Evolutionary conservation across 306 rosid genomes (phyloP).

Genomic region (Herpetospermum pedunculosum): DNA sequence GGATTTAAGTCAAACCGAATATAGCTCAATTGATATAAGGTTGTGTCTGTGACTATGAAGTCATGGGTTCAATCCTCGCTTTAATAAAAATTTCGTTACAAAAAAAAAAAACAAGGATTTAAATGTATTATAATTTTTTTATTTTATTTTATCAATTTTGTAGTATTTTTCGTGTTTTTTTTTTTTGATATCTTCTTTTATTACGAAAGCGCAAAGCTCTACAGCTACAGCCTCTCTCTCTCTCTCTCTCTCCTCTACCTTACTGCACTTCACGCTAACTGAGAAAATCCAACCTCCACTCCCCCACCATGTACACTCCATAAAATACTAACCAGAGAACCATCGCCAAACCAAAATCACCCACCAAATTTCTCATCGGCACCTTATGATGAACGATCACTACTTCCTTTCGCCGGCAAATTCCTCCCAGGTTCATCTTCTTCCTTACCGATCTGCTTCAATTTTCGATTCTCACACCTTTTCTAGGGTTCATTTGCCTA

Average conservation of each 20-base stretch:
- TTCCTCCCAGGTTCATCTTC: neutral
- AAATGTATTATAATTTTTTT: too few species aligned
- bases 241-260: constrained; percentile 3
- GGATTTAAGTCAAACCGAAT: too few species aligned
- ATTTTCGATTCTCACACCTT: neutral
- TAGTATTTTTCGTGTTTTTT: too few species aligned
- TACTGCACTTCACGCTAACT: constrained; percentile 8
- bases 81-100: too few species aligned
- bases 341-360: neutral
- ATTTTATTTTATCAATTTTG: too few species aligned
- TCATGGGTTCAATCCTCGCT: too few species aligned
- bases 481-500: neutral
- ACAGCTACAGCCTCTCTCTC: too few species aligned
- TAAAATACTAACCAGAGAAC: neutral
- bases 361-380: neutral
- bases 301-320: constrained; percentile 2
- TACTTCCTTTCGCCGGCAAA: neutral
- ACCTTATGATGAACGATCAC: neutral
- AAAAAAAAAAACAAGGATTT: too few species aligned
- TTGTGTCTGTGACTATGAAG: too few species aligned
- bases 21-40: too few species aligned
- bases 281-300: constrained; percentile 6
- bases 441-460: neutral
- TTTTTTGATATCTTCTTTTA: neutral
- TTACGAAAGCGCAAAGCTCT: neutral